Conservation (phyloP, 129 eudicot genomes). For the Lonicera japonica region DNA sequence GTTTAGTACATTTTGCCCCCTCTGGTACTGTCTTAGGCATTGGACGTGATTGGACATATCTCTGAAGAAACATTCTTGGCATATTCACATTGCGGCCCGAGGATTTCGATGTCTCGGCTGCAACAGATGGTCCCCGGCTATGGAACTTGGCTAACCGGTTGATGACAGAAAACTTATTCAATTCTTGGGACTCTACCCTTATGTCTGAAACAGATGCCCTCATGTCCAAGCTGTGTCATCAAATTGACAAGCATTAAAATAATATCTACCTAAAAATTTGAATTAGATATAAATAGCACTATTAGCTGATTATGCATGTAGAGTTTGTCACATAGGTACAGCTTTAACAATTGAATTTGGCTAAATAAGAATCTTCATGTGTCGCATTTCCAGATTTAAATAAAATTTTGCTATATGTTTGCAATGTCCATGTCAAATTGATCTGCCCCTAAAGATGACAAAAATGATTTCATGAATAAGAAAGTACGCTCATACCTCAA, state of each 20-base stretch:
- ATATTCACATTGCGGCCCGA: conserved; percentile 13
- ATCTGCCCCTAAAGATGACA: neutral
- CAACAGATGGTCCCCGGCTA: conserved; percentile 24
- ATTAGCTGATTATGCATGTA: too few relatives aligned
- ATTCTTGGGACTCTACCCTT: conserved; percentile 40
- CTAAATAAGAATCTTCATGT: too few relatives aligned
- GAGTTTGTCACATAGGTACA: neutral
- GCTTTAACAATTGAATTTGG: neutral
- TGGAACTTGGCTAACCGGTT: conserved; percentile 79
- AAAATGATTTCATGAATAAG: too few relatives aligned
- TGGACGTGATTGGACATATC: conserved; percentile 43
- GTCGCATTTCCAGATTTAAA: neutral
- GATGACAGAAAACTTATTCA: conserved; percentile 48
- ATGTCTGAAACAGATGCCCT: conserved; percentile 34
- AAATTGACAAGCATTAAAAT: conserved; percentile 12
- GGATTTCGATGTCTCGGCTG: conserved; percentile 31
- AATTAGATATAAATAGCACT: too few relatives aligned
- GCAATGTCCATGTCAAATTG: neutral
- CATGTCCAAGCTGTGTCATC: conserved; percentile 54
- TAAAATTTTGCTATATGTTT: too few relatives aligned
- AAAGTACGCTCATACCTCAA: conserved; percentile 28
- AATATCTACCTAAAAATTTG: neutral
- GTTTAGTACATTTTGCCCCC: conserved; percentile 45
- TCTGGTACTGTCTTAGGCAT: conserved; percentile 54
- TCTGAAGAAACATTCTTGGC: neutral